Conservation (phyloP, 768 basidiomycete genomes). For the Cystobasidium onofrii region DNA sequence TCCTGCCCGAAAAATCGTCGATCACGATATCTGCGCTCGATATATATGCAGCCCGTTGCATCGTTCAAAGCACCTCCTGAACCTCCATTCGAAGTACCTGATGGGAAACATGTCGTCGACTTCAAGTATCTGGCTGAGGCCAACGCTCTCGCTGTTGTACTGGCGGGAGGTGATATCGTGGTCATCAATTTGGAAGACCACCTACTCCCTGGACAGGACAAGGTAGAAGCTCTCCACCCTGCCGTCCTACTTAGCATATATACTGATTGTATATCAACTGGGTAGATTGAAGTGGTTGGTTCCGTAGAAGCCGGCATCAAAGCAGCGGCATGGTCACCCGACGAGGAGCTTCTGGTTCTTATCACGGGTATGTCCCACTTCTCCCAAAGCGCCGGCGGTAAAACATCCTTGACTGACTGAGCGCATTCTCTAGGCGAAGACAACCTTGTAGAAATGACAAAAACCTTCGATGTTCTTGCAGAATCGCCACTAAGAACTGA, state of each 20-base stretch:
- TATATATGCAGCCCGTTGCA: constrained; percentile 16
- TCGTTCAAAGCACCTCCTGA: constrained; percentile 29
- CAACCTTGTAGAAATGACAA: constrained; percentile 79
- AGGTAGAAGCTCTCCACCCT: constrained; percentile 46
- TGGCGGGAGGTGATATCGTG: constrained; percentile 73
- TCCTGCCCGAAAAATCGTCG: constrained; percentile 5
- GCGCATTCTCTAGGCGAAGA: constrained; percentile 53
- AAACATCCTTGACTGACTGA: not conserved
- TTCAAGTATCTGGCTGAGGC: constrained; percentile 66
- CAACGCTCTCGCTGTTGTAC: constrained; percentile 59
- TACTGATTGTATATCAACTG: not conserved
- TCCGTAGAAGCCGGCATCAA: constrained; percentile 74
- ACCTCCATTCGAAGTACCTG: constrained; percentile 10
- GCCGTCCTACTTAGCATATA: constrained; percentile 35
- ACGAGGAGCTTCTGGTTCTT: constrained; percentile 74
- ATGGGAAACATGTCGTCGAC: constrained; percentile 52
- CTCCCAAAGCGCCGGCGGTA: not conserved
- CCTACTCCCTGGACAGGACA: constrained; percentile 8
- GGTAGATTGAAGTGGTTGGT: constrained; percentile 70
- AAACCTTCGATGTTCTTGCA: constrained; percentile 75
- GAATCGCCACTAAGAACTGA: constrained; percentile 63
- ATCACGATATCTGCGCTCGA: not conserved
- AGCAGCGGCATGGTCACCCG: constrained; percentile 81
- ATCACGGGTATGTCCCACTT: constrained; percentile 58
- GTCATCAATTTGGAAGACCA: constrained; percentile 51